Conservation (phyloP, 2,329 filamentous ascomycete genomes). For the Colletotrichum spaethianum region DNA sequence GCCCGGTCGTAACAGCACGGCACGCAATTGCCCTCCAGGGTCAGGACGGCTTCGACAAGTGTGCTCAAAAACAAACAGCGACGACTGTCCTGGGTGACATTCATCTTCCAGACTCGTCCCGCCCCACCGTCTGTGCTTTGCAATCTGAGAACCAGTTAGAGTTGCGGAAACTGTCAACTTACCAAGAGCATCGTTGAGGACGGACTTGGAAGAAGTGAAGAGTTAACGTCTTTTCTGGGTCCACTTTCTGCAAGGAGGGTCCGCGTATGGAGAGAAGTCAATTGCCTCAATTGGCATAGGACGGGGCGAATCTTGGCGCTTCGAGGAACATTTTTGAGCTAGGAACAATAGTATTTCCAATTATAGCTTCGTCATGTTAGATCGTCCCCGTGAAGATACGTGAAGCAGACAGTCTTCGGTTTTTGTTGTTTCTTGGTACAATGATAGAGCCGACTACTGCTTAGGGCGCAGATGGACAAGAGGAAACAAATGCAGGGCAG, state of each 20-base stretch:
- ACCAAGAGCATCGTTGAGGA: background rate
- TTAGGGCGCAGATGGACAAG: background rate
- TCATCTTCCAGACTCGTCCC: background rate
- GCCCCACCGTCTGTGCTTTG: slow-evolving; percentile 8
- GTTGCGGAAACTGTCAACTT: background rate
- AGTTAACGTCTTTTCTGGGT: background rate
- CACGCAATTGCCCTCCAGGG: background rate
- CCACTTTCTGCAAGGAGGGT: background rate
- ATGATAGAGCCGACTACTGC: background rate
- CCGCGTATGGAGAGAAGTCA: background rate
- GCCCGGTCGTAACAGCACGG: background rate
- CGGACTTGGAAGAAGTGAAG: background rate
- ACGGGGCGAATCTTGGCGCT: background rate
- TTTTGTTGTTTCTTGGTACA: background rate
- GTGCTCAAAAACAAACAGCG: background rate
- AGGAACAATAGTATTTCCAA: background rate
- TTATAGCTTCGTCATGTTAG: background rate
- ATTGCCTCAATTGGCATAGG: background rate
- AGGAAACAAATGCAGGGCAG: background rate
- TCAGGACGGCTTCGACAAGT: background rate
- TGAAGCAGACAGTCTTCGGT: background rate
- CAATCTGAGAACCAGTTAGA: background rate
- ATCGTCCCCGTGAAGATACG: background rate
- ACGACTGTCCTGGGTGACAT: background rate
- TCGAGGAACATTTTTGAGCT: background rate